phyloP scores from a whole-genome alignment of 2,329 filamentous ascomycete species.

The Paecilomyces niveus region DNA sequence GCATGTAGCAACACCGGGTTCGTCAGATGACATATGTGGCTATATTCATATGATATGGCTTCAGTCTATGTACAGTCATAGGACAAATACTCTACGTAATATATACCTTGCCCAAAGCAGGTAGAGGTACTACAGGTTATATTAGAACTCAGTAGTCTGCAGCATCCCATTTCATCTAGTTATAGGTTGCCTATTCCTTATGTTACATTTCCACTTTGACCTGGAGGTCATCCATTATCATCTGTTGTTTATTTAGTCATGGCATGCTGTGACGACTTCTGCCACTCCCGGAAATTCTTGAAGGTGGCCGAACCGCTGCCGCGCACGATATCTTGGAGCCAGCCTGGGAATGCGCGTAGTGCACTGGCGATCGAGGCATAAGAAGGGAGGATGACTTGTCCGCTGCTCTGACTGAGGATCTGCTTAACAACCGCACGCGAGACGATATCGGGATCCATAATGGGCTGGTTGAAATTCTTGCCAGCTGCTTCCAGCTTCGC shows the following conservation, averaged over 20 bases:
- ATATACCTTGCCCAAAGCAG: background rate
- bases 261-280: background rate
- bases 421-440: conserved; percentile 45
- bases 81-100: background rate
- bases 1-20: background rate
- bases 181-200: background rate
- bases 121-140: background rate
- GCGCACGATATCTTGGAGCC: conserved; percentile 39
- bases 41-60: background rate
- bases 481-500: conserved; percentile 27
- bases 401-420: conserved; percentile 43
- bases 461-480: conserved; percentile 22
- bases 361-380: conserved; percentile 19
- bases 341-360: conserved; percentile 33
- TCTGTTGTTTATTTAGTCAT: background rate
- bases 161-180: background rate
- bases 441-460: conserved; percentile 33
- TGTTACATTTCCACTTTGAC: too few relatives aligned
- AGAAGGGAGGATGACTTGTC: conserved; percentile 42
- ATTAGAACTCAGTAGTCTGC: background rate
- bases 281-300: conserved; percentile 13
- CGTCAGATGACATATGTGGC: background rate
- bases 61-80: background rate
- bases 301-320: conserved; percentile 17
- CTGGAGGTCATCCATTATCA: background rate